These are phyloP conservation scores for Populus simonii DNA, from an alignment of 345 rosid species.

Conservation along the genomic window DNA sequence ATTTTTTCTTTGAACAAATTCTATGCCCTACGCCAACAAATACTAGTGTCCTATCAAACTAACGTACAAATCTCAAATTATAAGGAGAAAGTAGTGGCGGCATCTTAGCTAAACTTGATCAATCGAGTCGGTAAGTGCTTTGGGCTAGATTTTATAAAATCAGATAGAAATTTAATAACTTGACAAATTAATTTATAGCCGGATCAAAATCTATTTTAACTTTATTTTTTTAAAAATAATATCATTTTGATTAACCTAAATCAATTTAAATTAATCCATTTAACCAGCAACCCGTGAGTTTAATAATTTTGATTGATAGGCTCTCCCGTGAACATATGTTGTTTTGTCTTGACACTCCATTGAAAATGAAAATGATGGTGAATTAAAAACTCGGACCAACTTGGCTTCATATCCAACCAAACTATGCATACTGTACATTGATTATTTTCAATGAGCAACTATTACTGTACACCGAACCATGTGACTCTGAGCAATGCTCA, in stretches of 20 bases:
- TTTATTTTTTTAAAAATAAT: too few species aligned
- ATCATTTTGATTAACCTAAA: too few species aligned
- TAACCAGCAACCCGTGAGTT: too few species aligned
- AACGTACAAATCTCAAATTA: background rate
- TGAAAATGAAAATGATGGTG: conserved; percentile 2
- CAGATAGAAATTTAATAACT: too few species aligned
- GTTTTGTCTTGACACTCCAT: background rate
- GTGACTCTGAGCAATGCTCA: background rate
- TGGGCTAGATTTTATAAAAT: too few species aligned
- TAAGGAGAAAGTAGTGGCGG: conserved; percentile 12
- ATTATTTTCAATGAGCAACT: background rate
- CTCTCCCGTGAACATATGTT: conserved; percentile 6
- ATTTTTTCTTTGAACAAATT: background rate
- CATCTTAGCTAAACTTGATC: too few species aligned
- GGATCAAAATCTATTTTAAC: too few species aligned
- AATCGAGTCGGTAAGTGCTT: too few species aligned
- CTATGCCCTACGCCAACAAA: background rate
- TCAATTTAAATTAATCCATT: too few species aligned
- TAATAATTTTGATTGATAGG: conserved; percentile 8
- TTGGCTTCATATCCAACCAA: background rate
- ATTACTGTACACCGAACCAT: background rate
- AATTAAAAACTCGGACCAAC: background rate
- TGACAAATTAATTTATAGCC: too few species aligned
- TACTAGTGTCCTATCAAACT: background rate
- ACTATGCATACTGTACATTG: too few species aligned